Evolutionary conservation across 2,329 filamentous ascomycete species (phyloP).

Genomic region (Plectosphaerella cucumerina): DNA sequence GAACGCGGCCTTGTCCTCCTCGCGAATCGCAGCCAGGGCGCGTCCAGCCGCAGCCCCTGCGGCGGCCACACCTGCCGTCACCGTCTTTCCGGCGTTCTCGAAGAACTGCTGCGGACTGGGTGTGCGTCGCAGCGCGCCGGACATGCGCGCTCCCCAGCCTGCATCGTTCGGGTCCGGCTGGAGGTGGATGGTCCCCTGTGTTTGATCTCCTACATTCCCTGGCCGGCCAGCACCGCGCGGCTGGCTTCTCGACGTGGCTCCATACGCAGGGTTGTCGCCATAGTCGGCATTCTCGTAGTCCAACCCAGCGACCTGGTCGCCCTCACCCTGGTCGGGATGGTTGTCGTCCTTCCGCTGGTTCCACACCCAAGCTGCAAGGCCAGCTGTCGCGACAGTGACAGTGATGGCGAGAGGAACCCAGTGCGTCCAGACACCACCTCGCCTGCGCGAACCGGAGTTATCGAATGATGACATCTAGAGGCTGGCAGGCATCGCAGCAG

Average conservation of each 20-base stretch:
- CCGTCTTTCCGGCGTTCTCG: slow-evolving; percentile 75
- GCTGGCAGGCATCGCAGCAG: slow-evolving; percentile 12
- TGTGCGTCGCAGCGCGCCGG: slow-evolving; percentile 74
- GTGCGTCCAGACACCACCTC: slow-evolving; percentile 63
- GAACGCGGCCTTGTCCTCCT: slow-evolving; percentile 77
- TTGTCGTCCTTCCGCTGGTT: slow-evolving; percentile 77
- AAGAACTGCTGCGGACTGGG: slow-evolving; percentile 87
- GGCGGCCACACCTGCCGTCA: slow-evolving; percentile 76
- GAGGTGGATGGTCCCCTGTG: slow-evolving; percentile 34
- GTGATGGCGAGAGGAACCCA: slow-evolving; percentile 88
- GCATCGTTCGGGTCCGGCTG: slow-evolving; percentile 23
- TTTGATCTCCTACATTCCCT: slow-evolving; percentile 34
- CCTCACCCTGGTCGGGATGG: slow-evolving; percentile 59
- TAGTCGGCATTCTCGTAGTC: slow-evolving; percentile 46
- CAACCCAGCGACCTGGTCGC: slow-evolving; percentile 38
- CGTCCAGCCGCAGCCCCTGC: slow-evolving; percentile 81
- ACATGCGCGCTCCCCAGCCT: slow-evolving; percentile 70
- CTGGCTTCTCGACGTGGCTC: slow-evolving; percentile 29
- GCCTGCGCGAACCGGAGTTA: slow-evolving; percentile 55
- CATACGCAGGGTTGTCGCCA: slow-evolving; percentile 48
- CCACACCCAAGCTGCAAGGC: slow-evolving; percentile 89
- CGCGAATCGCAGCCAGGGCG: slow-evolving; percentile 75
- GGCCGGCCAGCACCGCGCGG: slow-evolving; percentile 8
- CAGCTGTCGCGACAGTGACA: slow-evolving; percentile 80
- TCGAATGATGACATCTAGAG: slow-evolving; percentile 56